These are phyloP conservation scores for Capsella rubella DNA, from an alignment of 441 rosid species.

Conservation along the genomic window DNA sequence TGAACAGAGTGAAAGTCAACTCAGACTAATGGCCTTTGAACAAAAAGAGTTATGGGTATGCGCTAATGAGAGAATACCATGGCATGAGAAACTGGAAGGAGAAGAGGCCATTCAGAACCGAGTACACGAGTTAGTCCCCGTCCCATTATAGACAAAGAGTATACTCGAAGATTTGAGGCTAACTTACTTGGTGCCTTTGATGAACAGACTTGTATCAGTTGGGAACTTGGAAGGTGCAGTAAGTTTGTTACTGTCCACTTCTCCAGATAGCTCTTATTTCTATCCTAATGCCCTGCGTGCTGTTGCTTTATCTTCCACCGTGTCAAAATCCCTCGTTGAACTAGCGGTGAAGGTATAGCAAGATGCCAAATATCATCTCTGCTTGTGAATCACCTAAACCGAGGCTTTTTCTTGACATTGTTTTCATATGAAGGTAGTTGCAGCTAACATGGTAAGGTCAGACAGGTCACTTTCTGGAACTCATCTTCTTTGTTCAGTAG, in stretches of 20 bases:
- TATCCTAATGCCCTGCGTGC: constrained; percentile 91
- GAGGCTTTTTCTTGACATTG: background rate
- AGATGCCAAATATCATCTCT: background rate
- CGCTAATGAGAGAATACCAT: constrained; percentile 81
- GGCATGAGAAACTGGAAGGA: constrained; percentile 94
- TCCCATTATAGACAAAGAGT: background rate
- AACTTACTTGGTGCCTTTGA: constrained; percentile 1
- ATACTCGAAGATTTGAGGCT: background rate
- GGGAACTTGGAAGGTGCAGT: constrained; percentile 95
- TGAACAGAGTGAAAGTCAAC: constrained; percentile 65
- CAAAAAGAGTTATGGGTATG: constrained; percentile 83
- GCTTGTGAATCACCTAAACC: background rate
- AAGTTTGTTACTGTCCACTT: constrained; percentile 83
- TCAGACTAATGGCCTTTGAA: constrained; percentile 80
- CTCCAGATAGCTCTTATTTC: constrained; percentile 88
- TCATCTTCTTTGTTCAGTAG: constrained; percentile 95
- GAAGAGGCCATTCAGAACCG: constrained; percentile 88
- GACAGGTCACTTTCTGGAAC: constrained; percentile 88
- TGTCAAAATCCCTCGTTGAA: constrained; percentile 87
- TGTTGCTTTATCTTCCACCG: constrained; percentile 92
- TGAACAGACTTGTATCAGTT: constrained; percentile 72
- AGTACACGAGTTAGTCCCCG: constrained; percentile 78
- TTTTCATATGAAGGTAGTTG: constrained; percentile 67
- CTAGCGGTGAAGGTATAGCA: constrained; percentile 80
- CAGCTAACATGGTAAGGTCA: constrained; percentile 95